Evolutionary conservation across 148 eudicot species (phyloP), one percentile per base, ranked within the genome.

Genomic region (Salicornia ramosissima): DNA sequence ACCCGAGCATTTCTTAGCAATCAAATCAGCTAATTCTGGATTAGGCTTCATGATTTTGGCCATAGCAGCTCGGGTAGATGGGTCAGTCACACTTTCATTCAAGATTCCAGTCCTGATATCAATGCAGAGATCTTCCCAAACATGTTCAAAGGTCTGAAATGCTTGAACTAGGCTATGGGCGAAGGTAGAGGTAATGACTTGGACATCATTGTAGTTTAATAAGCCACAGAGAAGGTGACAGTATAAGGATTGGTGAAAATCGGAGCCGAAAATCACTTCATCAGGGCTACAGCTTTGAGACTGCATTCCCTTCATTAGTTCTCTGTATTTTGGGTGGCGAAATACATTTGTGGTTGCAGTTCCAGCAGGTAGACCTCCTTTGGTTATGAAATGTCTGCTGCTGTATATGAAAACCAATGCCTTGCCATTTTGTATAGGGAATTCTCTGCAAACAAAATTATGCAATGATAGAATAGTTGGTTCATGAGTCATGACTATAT

Each of bases 91-190:
- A 26, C 76, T 68, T 60, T 82, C 80, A 28, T 74, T 76, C 18
- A 91, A 64, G 51, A 75, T 57, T n/a, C 98, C 98, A 10, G 49
- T 43, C 26, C 87, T 71, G 25, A 94, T 88, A 71, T 94, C 92
- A 15, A 64, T 22, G 36, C 88, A 86, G 3, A 94, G 88, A 26
- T 90, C 83, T 71, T 88, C 79, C 97, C 97, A 94, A 0, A 78
- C 51, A 33, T 67, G 81, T 54, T 89, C 90, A 28, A 91, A 95
- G 18, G 86, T 84, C 45, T 83, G 82, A 34, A 93, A 93, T n/a
- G 96, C 90, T 30, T 86, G 84, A 14, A 93, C 90, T n/a, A 93
- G 80, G 81, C 95, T 85, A 73, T 90, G 90, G 10, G 98, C 98
- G 54, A 93, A 93, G 15, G 96, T 83, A 10, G 98, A 90, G 60